Percentiles rank a stretch among this genome's conserved stretches.
Evolutionary conservation across 768 basidiomycete species (phyloP).

Genomic region (Psilocybe subaeruginosa): DNA sequence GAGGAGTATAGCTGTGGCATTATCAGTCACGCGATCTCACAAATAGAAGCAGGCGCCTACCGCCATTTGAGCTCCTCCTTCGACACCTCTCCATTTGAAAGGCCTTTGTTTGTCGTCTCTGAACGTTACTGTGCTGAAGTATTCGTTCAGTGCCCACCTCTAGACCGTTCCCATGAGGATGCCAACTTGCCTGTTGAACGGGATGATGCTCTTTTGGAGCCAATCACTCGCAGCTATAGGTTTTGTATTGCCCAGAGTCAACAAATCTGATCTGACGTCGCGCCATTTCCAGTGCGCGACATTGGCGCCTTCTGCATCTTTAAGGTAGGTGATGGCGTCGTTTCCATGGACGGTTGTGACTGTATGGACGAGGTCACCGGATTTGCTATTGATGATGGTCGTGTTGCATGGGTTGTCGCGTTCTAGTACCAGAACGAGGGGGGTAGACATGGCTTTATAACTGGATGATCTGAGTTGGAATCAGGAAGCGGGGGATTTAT

Average conservation of each 20-base stretch:
- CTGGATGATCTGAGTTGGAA: background rate
- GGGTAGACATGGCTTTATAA: slow-evolving; percentile 13
- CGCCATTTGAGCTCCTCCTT: slow-evolving; percentile 36
- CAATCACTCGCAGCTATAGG: slow-evolving; percentile 37
- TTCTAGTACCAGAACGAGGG: slow-evolving; percentile 33
- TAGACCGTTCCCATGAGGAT: background rate
- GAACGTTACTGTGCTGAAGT: slow-evolving; percentile 38
- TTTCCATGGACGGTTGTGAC: slow-evolving; percentile 36
- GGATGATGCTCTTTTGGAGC: slow-evolving; percentile 42
- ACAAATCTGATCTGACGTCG: slow-evolving; percentile 37
- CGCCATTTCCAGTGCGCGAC: slow-evolving; percentile 43
- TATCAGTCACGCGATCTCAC: too few species aligned
- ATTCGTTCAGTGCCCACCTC: background rate
- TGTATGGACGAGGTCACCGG: slow-evolving; percentile 35
- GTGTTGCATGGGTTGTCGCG: slow-evolving; percentile 48
- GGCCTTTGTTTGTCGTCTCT: slow-evolving; percentile 33
- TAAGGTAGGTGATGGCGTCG: slow-evolving; percentile 34
- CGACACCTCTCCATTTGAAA: slow-evolving; percentile 46
- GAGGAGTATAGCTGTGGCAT: background rate
- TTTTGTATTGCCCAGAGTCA: slow-evolving; percentile 34
- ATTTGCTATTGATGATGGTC: slow-evolving; percentile 31
- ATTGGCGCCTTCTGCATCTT: slow-evolving; percentile 31
- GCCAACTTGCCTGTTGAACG: slow-evolving; percentile 39
- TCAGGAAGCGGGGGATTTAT: background rate
- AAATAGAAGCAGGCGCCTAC: slow-evolving; percentile 18